Percentiles rank a stretch among this genome's conserved stretches.
phyloP scores from a whole-genome alignment of 768 basidiomycete species.

The Mycena epipterygia region DNA sequence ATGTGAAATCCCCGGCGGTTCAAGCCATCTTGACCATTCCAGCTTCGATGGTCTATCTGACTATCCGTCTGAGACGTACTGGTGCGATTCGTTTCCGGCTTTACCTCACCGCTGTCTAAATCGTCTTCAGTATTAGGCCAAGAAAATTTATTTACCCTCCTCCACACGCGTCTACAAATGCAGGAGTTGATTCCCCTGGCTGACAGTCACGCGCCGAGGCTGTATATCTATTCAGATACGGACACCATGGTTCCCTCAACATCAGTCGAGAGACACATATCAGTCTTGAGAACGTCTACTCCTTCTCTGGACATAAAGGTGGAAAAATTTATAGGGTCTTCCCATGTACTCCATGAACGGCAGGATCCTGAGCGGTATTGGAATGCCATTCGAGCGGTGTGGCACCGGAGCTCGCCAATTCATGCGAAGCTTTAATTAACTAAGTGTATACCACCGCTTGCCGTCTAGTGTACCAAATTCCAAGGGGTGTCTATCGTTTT shows the following conservation, averaged over 20 bases:
- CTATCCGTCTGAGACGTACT: background rate
- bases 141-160: background rate
- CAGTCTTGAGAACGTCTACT: background rate
- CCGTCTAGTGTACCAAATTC: background rate
- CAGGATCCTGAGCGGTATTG: background rate
- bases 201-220: background rate
- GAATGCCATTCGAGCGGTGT: background rate
- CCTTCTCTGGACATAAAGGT: background rate
- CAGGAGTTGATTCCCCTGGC: background rate
- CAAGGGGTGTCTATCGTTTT: background rate
- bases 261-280: slow-evolving; percentile 7
- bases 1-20: background rate
- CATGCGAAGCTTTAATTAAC: background rate
- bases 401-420: background rate
- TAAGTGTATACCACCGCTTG: background rate
- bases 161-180: background rate
- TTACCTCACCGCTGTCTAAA: background rate
- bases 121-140: background rate
- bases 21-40: background rate
- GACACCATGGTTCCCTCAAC: background rate
- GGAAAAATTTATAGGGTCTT: background rate
- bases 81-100: background rate
- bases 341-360: slow-evolving; percentile 3
- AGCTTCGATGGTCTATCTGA: background rate
- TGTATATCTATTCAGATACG: background rate